Percentiles rank a stretch among this genome's conserved stretches.
Conservation (phyloP, 768 basidiomycete genomes). For the Lactarius deliciosus region DNA sequence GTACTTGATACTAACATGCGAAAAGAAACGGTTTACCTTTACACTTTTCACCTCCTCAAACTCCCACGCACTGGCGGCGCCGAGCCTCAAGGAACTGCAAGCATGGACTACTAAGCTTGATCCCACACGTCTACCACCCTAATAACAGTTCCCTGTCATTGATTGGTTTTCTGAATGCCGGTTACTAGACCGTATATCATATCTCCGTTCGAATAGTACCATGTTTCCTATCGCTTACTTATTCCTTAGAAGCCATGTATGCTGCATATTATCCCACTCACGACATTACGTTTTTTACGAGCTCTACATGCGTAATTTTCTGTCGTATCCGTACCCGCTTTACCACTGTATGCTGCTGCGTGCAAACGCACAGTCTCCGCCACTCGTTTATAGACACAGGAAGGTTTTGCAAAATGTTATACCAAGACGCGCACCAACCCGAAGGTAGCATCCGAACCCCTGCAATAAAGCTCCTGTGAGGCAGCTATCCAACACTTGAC, state of each 20-base stretch:
- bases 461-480: neutral
- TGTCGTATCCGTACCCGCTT: slow-evolving; percentile 9
- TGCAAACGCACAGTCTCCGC: neutral
- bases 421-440: neutral
- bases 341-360: neutral
- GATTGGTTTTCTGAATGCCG: slow-evolving; percentile 10
- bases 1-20: slow-evolving; percentile 5
- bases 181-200: slow-evolving; percentile 25
- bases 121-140: slow-evolving; percentile 55
- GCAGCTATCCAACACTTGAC: neutral
- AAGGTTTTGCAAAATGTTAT: neutral
- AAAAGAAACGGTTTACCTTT: slow-evolving; percentile 80
- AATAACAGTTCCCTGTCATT: slow-evolving; percentile 15
- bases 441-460: neutral
- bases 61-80: slow-evolving; percentile 85
- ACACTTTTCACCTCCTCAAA: slow-evolving; percentile 91
- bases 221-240: slow-evolving; percentile 30
- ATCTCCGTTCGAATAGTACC: slow-evolving; percentile 24
- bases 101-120: slow-evolving; percentile 85
- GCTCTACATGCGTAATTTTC: neutral
- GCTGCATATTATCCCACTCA: slow-evolving; percentile 23
- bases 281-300: slow-evolving; percentile 25
- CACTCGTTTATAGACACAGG: neutral
- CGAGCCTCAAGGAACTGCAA: slow-evolving; percentile 76
- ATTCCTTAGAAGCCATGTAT: slow-evolving; percentile 29